These are phyloP conservation scores for Cyberlindnera xishuangbannaensis DNA, from an alignment of 805 yeast species.

Conservation along the genomic window DNA sequence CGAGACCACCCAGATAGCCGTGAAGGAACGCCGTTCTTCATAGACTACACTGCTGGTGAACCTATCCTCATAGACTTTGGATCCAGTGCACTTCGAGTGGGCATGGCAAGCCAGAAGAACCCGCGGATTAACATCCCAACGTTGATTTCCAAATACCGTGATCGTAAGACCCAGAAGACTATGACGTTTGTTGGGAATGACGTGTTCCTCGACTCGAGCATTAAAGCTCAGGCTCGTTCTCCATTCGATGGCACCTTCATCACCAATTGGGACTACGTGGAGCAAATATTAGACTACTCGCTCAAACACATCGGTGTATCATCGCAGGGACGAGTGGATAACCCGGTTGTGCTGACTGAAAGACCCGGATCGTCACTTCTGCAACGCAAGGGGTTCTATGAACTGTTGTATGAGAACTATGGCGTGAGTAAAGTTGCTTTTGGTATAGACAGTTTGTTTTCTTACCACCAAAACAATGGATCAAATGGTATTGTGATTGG, in stretches of 20 bases:
- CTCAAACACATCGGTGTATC: slow-evolving; percentile 72
- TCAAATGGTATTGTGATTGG: slow-evolving; percentile 71
- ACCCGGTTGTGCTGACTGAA: slow-evolving; percentile 81
- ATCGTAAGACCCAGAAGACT: slow-evolving; percentile 57
- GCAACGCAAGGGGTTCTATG: slow-evolving; percentile 73
- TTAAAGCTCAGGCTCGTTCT: slow-evolving; percentile 61
- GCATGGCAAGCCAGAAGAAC: slow-evolving; percentile 39
- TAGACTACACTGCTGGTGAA: slow-evolving; percentile 41
- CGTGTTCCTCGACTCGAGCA: slow-evolving; percentile 60
- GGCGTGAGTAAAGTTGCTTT: slow-evolving; percentile 65
- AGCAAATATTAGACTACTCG: slow-evolving; percentile 75
- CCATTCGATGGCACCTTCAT: slow-evolving; percentile 86
- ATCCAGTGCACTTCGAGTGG: slow-evolving; percentile 51
- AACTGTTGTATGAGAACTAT: slow-evolving; percentile 80
- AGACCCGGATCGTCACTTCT: slow-evolving; percentile 62
- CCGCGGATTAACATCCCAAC: slow-evolving; percentile 70
- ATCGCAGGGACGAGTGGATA: slow-evolving; percentile 48
- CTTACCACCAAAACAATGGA: slow-evolving; percentile 61
- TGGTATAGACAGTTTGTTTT: slow-evolving; percentile 80
- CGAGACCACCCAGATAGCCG: slow-evolving; percentile 16
- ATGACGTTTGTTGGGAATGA: slow-evolving; percentile 82
- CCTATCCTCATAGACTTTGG: slow-evolving; percentile 94
- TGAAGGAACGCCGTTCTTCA: slow-evolving; percentile 40
- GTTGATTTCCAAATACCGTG: slow-evolving; percentile 67
- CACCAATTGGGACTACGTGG: slow-evolving; percentile 90